Evolutionary conservation across 345 rosid species (phyloP), one percentile per base, ranked within the genome.

Genomic region (Xanthoceras sorbifolium): DNA sequence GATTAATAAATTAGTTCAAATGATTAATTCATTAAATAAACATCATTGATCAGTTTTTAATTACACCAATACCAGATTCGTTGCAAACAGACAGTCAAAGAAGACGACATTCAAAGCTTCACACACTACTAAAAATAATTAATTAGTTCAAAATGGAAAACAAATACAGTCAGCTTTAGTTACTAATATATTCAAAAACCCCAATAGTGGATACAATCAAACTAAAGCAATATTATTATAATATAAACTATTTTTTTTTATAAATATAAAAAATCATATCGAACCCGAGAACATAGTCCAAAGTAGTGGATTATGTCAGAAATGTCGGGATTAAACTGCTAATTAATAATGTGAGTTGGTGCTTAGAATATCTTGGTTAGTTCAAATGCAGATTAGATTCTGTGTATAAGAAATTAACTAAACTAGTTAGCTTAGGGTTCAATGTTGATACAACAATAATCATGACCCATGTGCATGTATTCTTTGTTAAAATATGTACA

Each of bases 331-430:
- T 57, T 23, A 22, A 71, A 38, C n/a, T 40, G 50, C 52, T 54
- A 40, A 52, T 34, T 64, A 46, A 71, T 34, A 0, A 44, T 60
- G 67, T 71, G 54, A 67, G 73, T 68, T 48, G 78, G 26, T n/a
- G 11, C 31, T 17, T 26, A 9, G 61, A 71, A 71, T 50, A 67
- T 72, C n/a, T n/a, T n/a, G 67, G 57, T 59, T 57, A 68, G 76
- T 67, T 67, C 52, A 52, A 77, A 77, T 75, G 15, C 77, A 64
- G 55, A 64, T 69, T 71, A 67, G 82, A 73, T 84, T 84, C 80
- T 69, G 82, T 15, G 67, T 40, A 32, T 40, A 65, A 67, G n/a
- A 48, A 42, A 42, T 14, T 42, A 42, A 42, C 34, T 75, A 71
- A 34, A 12, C 46, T 63, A 67, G 36, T 38, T 29, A 42, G 62